Evolutionary conservation across 1,139 yeast species (phyloP), one percentile per base, ranked within the genome.

Genomic region (Entelexis paramagnoliae): DNA sequence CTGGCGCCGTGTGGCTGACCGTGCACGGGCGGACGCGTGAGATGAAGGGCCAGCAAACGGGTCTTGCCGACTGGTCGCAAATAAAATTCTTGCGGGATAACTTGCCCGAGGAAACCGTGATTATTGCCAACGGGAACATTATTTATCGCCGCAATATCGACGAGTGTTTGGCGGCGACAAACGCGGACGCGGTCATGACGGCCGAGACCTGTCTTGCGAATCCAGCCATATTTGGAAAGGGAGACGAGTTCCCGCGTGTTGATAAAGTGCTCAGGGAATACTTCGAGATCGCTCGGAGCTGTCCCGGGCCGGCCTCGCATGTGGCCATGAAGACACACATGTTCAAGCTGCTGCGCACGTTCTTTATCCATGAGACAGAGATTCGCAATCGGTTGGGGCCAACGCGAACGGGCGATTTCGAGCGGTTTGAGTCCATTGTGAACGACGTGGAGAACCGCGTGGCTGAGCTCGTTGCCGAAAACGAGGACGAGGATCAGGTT

Each of bases 21-120:
- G 84, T 93, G 6, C 99, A 93, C 66, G 97, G 97, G 2, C 76
- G 99, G 62, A 84, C 97, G 1, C 75, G 98, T 58, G 98, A 89
- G 57, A 93, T 89, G 94, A 91, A 91, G 67, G 98, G 98, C 5
- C 97, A 89, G 66, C 76, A 79, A 55, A 89, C 98, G 0, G 98
- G 98, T 0, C 69, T 93, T 49, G 98, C 98, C 1, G 89, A 91
- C 69, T 91, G 98, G 97, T 75, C 79, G 29, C 75, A 82, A 30
- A 76, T 93, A 56, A 77, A 73, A 59, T 86, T 79, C 64, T 66
- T 93, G 40, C 72, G 93, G 49, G 94, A 88, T 38, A 83, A 85
- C 58, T 71, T 91, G 49, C 95, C 96, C 0, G 62, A 70, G 36
- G 93, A 81, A 50, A 87, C 93, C 9, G 96, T 91, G 0, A 83